Evolutionary conservation across 2,329 filamentous ascomycete species (phyloP).

Genomic region (Byssoonygena ceratinophila): DNA sequence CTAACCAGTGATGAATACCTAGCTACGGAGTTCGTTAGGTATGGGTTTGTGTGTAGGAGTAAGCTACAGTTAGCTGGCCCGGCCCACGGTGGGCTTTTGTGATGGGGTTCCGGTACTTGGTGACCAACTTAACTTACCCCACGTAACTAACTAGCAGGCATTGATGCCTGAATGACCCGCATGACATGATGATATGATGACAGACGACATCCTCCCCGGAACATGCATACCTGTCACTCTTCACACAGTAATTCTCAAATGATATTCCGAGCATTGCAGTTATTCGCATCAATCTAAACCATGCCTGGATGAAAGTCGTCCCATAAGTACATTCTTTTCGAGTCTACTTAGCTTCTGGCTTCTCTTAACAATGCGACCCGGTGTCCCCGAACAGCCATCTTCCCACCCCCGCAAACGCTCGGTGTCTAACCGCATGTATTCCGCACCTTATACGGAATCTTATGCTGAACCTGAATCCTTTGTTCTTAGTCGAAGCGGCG

Average conservation of each 20-base stretch:
- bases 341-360: background rate
- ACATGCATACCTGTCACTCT: background rate
- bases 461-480: constrained; percentile 45
- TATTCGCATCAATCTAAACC: too few relatives aligned
- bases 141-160: background rate
- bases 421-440: constrained; percentile 21
- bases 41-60: too few relatives aligned
- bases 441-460: constrained; percentile 28
- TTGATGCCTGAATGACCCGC: constrained; percentile 4
- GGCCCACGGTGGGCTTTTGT: too few relatives aligned
- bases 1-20: too few relatives aligned
- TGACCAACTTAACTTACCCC: background rate
- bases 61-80: too few relatives aligned
- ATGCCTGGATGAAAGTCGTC: background rate
- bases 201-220: background rate
- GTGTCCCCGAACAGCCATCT: constrained; percentile 26
- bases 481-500: constrained; percentile 48
- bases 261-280: too few relatives aligned
- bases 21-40: too few relatives aligned
- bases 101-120: too few relatives aligned
- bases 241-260: background rate
- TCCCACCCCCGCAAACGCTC: constrained; percentile 29
- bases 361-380: constrained; percentile 27
- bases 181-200: background rate
- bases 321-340: background rate